These are phyloP conservation scores for Fusarium mexicanum DNA, from an alignment of 2,329 filamentous ascomycete species.

Conservation along the genomic window DNA sequence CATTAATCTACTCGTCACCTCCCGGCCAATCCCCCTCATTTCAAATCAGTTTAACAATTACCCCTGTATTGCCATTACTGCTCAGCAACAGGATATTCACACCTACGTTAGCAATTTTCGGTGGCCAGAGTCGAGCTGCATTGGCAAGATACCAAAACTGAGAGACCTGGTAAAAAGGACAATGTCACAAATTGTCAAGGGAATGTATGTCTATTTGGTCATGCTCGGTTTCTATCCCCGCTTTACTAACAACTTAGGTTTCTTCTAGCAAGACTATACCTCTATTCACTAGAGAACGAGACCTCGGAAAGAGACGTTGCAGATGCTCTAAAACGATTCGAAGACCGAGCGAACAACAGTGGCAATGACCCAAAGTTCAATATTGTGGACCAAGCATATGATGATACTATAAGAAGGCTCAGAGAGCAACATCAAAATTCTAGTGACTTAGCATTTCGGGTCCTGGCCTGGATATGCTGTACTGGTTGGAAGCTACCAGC, in stretches of 20 bases:
- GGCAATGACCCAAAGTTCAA: rapidly evolving
- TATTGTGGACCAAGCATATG: neutral
- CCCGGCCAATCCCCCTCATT: neutral
- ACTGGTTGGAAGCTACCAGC: rapidly evolving
- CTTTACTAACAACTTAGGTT: neutral
- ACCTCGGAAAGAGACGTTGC: rapidly evolving
- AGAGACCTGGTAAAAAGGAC: rapidly evolving
- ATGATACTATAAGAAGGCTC: rapidly evolving
- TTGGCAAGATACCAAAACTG: rapidly evolving
- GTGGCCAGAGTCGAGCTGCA: neutral
- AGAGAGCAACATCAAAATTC: neutral
- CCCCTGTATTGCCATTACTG: rapidly evolving
- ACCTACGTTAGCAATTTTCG: neutral
- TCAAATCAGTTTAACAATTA: rapidly evolving
- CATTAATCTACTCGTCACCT: neutral
- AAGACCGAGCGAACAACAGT: neutral
- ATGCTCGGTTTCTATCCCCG: rapidly evolving
- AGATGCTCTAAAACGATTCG: rapidly evolving
- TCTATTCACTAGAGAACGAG: neutral
- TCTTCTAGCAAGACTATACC: neutral
- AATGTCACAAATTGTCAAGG: rapidly evolving
- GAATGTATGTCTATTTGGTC: rapidly evolving
- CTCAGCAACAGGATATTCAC: neutral
- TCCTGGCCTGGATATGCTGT: neutral
- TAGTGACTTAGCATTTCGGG: neutral